Evolutionary conservation across 2,329 filamentous ascomycete species (phyloP), one percentile per base, ranked within the genome.

Genomic region (Fusarium sp.): DNA sequence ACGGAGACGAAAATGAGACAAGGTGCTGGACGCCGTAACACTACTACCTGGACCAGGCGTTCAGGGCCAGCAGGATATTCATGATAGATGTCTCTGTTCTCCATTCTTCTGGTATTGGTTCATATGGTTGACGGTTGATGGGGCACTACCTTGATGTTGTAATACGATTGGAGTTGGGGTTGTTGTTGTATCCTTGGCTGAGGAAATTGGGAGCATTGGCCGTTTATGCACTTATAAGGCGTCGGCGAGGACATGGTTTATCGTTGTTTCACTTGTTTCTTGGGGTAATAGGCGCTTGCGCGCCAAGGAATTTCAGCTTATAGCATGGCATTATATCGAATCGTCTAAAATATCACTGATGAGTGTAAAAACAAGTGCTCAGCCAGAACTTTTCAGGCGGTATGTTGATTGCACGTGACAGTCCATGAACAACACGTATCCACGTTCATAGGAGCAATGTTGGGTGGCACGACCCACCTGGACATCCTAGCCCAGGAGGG

Each of bases 141-240:
- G 68, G 67, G 69, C 72, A 66, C 61, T 62, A 61, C 67, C 68
- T 67, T 68, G 72, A 71, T 71, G 72, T 68, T 77, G 73, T 75
- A 72, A 78, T 77, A 66, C 75, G 75, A 78, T 69, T 69, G 69
- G 77, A 78, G 77, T 78, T 76, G 58, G 75, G 73, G 74, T 68
- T 75, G 70, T 55, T 67, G 56, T 69, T 48, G 60, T 63, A 66
- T 61, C 62, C 45, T 78, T 75, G 62, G 52, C 65, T 73, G 62
- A 73, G 59, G 68, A 70, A 75, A 72, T 66, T 64, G 68, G 72
- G 68, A 75, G 72, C 73, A 75, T 72, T 61, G 63, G 72, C 74
- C 70, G 77, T 78, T 78, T 76, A 70, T 78, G 75, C 77, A 78
- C 74, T 78, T 78, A 70, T 66, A 68, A 68, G 77, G 77, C 77